phyloP scores from a whole-genome alignment of 2,329 filamentous ascomycete species.

The Akanthomyces dipterigenus region DNA sequence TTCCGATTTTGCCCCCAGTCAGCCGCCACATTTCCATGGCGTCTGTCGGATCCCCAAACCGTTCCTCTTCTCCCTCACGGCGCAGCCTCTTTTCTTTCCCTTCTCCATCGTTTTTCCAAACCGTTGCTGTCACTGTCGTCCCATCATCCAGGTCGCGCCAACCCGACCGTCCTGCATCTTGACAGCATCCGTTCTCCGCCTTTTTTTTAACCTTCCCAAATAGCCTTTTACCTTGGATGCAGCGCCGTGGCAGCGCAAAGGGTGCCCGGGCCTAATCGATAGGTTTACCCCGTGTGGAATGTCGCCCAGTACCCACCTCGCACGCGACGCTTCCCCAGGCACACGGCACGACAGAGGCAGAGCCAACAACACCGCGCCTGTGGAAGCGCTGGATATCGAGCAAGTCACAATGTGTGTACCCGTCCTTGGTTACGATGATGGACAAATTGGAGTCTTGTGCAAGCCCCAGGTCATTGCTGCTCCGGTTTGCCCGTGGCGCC shows the following conservation, averaged over 20 bases:
- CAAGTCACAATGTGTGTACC: conserved; percentile 2
- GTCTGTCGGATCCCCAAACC: neutral
- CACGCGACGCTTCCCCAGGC: conserved; percentile 12
- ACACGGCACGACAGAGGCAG: neutral
- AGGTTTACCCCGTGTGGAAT: neutral
- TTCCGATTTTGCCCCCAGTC: neutral
- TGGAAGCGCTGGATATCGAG: conserved; percentile 1
- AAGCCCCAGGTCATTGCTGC: neutral
- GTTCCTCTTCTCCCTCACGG: neutral
- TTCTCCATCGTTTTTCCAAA: neutral
- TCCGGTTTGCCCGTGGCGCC: neutral
- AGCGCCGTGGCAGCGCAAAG: neutral
- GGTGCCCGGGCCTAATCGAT: neutral
- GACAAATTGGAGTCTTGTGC: neutral
- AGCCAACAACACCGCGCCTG: neutral
- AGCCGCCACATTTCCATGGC: conserved; percentile 9
- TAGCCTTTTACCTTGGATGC: neutral
- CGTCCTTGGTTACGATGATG: neutral
- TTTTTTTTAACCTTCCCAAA: neutral
- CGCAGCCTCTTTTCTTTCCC: neutral
- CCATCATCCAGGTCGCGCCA: neutral
- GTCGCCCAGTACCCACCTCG: conserved; percentile 6
- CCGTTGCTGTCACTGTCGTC: neutral
- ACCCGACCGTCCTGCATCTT: neutral
- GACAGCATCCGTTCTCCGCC: neutral